Conservation (phyloP, 1,284 basidiomycete genomes). For the Puccinia brachypodii region DNA sequence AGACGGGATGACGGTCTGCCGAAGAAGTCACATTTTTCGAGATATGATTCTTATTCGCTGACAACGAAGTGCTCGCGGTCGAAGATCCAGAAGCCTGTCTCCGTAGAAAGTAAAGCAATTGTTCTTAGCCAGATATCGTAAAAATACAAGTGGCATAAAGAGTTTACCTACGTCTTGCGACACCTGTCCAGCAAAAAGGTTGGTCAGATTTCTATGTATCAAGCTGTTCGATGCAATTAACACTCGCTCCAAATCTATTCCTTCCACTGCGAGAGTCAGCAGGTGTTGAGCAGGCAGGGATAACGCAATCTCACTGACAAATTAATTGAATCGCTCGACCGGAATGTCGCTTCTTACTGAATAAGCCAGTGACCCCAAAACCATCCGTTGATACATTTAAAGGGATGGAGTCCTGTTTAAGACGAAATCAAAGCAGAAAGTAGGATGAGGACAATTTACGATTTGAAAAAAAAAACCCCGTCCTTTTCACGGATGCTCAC, state of each 20-base stretch:
- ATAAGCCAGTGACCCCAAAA: conserved; percentile 15
- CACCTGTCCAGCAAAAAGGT: not conserved
- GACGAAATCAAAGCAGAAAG: not conserved
- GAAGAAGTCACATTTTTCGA: conserved; percentile 2
- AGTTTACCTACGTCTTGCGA: conserved; percentile 10
- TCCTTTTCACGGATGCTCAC: conserved; percentile 9
- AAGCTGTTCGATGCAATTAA: conserved; percentile 20
- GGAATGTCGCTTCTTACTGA: conserved; percentile 16
- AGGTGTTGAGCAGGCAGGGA: not conserved
- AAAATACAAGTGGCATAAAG: not conserved
- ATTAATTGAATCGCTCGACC: conserved; percentile 30
- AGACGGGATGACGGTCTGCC: conserved; percentile 24
- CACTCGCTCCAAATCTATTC: conserved; percentile 19
- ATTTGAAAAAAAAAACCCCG: not conserved
- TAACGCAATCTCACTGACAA: not conserved
- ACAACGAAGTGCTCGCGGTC: not conserved
- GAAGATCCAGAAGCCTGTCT: not conserved
- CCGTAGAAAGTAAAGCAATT: not conserved
- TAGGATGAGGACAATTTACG: not conserved
- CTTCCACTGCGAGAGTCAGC: not conserved
- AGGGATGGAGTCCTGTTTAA: conserved; percentile 15
- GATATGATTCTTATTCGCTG: not conserved
- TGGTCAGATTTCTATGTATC: conserved; percentile 12
- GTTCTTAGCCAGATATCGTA: not conserved
- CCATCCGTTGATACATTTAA: conserved; percentile 11